These are phyloP conservation scores for Metschnikowia baotianmanensis DNA, from an alignment of 805 yeast genomes.

Conservation along the genomic window DNA sequence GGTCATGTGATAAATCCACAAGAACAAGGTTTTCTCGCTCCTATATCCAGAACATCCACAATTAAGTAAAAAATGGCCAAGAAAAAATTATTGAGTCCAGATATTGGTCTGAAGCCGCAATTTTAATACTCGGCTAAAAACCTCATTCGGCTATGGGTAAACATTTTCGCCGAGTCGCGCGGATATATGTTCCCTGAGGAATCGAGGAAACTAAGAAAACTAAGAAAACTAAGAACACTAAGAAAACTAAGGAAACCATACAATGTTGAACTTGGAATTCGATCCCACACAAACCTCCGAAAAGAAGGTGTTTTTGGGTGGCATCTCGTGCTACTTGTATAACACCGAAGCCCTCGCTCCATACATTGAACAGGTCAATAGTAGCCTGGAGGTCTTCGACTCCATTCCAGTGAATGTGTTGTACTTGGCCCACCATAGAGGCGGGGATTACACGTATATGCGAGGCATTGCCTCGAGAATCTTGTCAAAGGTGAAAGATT, in stretches of 20 bases:
- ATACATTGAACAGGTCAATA: slow-evolving; percentile 23
- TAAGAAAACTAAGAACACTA: neutral
- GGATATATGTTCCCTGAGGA: no score
- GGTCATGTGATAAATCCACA: no score
- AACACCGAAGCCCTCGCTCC: slow-evolving; percentile 33
- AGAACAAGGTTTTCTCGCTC: no score
- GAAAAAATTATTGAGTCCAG: no score
- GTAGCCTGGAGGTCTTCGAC: slow-evolving; percentile 1
- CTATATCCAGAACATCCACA: no score
- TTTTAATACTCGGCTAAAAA: no score
- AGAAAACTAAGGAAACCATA: neutral
- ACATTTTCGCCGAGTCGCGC: no score
- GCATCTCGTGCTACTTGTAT: slow-evolving; percentile 44
- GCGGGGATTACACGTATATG: slow-evolving; percentile 35
- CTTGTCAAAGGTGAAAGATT: slow-evolving; percentile 25
- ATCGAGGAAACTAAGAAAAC: no score
- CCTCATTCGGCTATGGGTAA: no score
- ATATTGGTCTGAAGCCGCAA: no score
- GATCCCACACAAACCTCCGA: slow-evolving; percentile 8
- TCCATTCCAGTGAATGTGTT: slow-evolving; percentile 39
- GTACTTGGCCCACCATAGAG: slow-evolving; percentile 49
- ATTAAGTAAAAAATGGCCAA: no score
- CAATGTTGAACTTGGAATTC: slow-evolving; percentile 16
- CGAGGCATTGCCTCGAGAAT: slow-evolving; percentile 41
- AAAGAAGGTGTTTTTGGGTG: slow-evolving; percentile 36